phyloP scores from a whole-genome alignment of 306 rosid species.

The Dryas drummondii region DNA sequence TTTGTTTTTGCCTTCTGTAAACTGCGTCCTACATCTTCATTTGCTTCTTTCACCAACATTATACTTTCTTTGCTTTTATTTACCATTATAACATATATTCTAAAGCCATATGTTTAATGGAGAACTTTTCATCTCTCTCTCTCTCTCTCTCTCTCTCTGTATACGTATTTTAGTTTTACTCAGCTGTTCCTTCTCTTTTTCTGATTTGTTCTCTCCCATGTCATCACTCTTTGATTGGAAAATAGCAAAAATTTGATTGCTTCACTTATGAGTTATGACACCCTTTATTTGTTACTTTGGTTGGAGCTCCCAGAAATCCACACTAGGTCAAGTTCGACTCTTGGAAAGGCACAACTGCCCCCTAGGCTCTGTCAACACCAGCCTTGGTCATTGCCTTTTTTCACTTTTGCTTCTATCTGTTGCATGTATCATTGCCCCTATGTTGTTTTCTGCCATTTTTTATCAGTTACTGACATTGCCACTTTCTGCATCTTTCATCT shows the following conservation, averaged over 20 bases:
- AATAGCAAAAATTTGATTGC: not conserved
- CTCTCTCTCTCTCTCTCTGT: not conserved
- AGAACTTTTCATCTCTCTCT: not conserved
- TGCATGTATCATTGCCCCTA: not conserved
- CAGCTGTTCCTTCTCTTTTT: not conserved
- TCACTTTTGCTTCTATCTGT: not conserved
- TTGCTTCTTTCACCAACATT: not conserved
- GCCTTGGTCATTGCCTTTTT: not conserved
- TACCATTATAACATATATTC: not conserved
- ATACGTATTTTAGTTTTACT: not conserved
- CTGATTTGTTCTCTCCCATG: not conserved
- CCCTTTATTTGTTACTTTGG: not conserved
- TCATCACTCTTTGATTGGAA: not conserved
- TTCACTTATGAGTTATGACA: not conserved
- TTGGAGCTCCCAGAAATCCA: not conserved
- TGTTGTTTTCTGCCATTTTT: too few species aligned
- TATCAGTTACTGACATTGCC: too few species aligned
- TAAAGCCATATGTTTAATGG: not conserved
- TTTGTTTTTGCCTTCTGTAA: conserved; percentile 1
- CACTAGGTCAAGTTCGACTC: not conserved
- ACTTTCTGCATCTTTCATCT: not conserved
- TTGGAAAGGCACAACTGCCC: not conserved
- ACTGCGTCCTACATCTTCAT: not conserved
- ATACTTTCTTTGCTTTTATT: not conserved
- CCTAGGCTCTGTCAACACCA: not conserved